Base-by-base conservation (phyloP, 2,329 filamentous ascomycete genomes). In the Ploettnerulaceae sp. region DNA sequence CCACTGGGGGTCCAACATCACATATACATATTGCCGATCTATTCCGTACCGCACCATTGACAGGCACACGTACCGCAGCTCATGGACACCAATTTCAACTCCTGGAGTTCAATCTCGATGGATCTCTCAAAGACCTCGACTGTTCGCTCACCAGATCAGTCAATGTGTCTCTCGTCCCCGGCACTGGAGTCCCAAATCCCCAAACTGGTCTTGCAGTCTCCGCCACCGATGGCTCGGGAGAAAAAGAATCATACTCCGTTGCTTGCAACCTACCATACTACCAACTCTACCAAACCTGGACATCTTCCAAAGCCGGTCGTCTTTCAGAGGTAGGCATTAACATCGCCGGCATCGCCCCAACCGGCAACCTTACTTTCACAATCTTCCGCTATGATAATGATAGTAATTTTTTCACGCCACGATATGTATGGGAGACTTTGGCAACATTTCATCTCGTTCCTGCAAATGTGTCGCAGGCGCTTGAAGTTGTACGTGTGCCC, bases 21-120 rank as follows among this genome's bases (percentile, higher is more conserved):
- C 59, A 60, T 24, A 29, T 59, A 4, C 57, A 58, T 20, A 43
- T 55, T 33, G 51, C 57, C 7, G 58, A 59, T 33, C 48, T 53
- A 2, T 45, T 57, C 22, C 18, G 29, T 12, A 51, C 47, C 2
- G 49, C 54, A 1, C 58, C 57, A 12, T n/a, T 58, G 4, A 31
- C 45, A 9, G 55, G 54, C 11, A 55, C 46, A 7, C 45, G 52
- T 1, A 55, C 39, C 3, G 54, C 54, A 21, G 39, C 51, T n/a
- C 53, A 57, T 34, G 55, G 47, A 8, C 53, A 57, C 32, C 49
- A 55, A 31, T 44, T 55, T 11, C 49, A 55, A 38, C 22, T 32
- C 2, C 34, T 58, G 1, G 22, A 31, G 1, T 58, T 58, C 47
- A 51, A 51, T 11, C 2, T 8, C 3, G 51, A 58, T 17, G 54